These are phyloP conservation scores for Brassica incana DNA, from an alignment of 345 rosid species.

Conservation along the genomic window DNA sequence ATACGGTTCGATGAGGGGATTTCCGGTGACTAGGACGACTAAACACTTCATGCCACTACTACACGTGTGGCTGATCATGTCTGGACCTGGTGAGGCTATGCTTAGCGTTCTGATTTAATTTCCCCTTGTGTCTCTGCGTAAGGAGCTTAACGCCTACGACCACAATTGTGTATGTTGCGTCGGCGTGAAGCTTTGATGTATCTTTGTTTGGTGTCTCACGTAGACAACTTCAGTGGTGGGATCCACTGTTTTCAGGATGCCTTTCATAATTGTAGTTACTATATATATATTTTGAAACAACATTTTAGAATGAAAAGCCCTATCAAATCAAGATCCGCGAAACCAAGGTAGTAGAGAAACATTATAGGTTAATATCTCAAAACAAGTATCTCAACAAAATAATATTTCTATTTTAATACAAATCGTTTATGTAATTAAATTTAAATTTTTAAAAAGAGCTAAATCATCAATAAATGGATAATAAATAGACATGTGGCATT, in stretches of 20 bases:
- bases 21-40: slow-evolving; percentile 64
- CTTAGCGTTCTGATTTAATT: slow-evolving; percentile 42
- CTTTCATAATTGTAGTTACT: slow-evolving; percentile 72
- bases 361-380: no score
- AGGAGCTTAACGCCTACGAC: slow-evolving; percentile 62
- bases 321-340: no score
- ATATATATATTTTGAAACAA: not conserved
- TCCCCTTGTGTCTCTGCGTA: slow-evolving; percentile 70
- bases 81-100: slow-evolving; percentile 53
- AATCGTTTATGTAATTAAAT: no score
- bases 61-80: slow-evolving; percentile 40
- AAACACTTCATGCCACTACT: slow-evolving; percentile 48
- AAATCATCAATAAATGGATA: no score
- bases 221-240: slow-evolving; percentile 52
- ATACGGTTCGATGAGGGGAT: slow-evolving; percentile 51
- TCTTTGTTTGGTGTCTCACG: slow-evolving; percentile 42
- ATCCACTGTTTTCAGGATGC: slow-evolving; percentile 53
- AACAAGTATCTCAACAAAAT: no score
- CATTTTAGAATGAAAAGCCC: not conserved
- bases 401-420: no score
- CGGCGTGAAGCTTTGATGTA: slow-evolving; percentile 33
- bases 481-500: no score
- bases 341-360: no score
- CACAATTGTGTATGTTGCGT: slow-evolving; percentile 52
- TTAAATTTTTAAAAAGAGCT: no score